phyloP scores from a whole-genome alignment of 768 basidiomycete genomes.

The Lactifluus volemus region DNA sequence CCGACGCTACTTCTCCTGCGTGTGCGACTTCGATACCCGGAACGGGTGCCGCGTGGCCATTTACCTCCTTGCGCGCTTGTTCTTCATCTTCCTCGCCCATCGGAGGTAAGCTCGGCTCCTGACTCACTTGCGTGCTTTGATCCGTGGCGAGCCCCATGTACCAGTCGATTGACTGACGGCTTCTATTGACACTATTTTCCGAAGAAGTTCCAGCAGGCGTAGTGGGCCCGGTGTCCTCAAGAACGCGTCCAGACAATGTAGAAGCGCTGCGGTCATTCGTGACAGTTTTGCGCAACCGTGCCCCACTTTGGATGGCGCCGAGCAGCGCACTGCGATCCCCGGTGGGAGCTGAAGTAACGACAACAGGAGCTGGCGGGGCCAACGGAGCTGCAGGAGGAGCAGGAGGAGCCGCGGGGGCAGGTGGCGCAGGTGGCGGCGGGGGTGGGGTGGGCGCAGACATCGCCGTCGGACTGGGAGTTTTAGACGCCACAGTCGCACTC shows the following conservation, averaged over 20 bases:
- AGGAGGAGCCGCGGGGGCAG: conserved; percentile 26
- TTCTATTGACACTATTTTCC: conserved; percentile 27
- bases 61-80: conserved; percentile 26
- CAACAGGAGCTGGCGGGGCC: conserved; percentile 24
- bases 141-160: conserved; percentile 81
- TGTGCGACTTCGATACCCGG: conserved; percentile 52
- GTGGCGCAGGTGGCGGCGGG: conserved; percentile 33
- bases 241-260: conserved; percentile 60
- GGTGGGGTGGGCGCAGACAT: conserved; percentile 32
- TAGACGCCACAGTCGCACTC: conserved; percentile 5
- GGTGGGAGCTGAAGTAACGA: conserved; percentile 28
- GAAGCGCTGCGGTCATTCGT: conserved; percentile 80
- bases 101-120: conserved; percentile 36
- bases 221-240: conserved; percentile 69
- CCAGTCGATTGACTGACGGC: conserved; percentile 81
- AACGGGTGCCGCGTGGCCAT: conserved; percentile 27
- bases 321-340: conserved; percentile 62
- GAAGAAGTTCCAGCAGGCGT: conserved; percentile 41
- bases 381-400: conserved; percentile 29
- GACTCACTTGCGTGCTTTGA: conserved; percentile 30
- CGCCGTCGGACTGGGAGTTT: conserved; percentile 24
- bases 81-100: conserved; percentile 60
- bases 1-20: conserved; percentile 30
- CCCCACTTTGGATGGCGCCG: conserved; percentile 69
- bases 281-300: conserved; percentile 59